These are phyloP conservation scores for Metschnikowia vanudenii DNA, from an alignment of 805 yeast species.

Conservation along the genomic window DNA sequence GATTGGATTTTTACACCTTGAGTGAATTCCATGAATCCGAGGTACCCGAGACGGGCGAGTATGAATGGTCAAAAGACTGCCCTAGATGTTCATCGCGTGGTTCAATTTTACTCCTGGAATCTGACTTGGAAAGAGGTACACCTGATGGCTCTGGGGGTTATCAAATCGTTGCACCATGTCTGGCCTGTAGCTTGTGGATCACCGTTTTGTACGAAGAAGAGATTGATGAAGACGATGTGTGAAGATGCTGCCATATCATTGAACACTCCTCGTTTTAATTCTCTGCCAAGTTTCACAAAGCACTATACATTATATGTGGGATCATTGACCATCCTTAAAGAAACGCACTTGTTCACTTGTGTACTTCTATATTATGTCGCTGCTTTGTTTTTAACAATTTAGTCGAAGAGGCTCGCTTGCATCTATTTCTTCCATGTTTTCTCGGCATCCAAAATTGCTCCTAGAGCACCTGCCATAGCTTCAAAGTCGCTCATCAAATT, in stretches of 20 bases:
- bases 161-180: conserved; percentile 75
- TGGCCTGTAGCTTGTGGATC: conserved; percentile 83
- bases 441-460: conserved; percentile 62
- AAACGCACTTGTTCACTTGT: no score
- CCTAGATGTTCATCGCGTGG: conserved; percentile 58
- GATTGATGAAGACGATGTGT: conserved; percentile 10
- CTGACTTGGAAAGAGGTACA: conserved; percentile 55
- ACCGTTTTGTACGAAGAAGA: conserved; percentile 65
- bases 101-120: conserved; percentile 62
- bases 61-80: conserved; percentile 51
- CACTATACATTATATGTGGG: no score
- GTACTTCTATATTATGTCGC: no score
- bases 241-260: background rate
- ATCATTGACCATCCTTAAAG: no score
- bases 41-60: conserved; percentile 22
- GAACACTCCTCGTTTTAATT: background rate
- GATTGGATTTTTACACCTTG: conserved; percentile 64
- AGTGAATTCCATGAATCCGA: conserved; percentile 55
- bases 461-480: conserved; percentile 69
- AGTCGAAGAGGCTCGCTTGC: background rate
- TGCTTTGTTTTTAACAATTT: background rate
- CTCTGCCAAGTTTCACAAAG: background rate
- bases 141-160: conserved; percentile 51
- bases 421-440: conserved; percentile 28
- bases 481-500: conserved; percentile 71